These are phyloP conservation scores for Aspergillus felis DNA, from an alignment of 2,329 filamentous ascomycete genomes.

Conservation along the genomic window DNA sequence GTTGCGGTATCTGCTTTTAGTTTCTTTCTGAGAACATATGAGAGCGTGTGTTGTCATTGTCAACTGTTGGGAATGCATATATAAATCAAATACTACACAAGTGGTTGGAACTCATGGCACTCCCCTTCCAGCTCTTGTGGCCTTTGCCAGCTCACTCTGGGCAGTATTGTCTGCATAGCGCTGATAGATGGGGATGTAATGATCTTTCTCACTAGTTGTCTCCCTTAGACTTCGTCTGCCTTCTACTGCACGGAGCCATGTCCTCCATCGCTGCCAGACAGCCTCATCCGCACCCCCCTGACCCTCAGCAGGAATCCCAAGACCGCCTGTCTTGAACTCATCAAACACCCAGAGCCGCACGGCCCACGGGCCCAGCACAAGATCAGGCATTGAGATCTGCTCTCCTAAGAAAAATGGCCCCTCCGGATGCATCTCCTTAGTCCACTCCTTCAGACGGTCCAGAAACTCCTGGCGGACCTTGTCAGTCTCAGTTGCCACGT, in stretches of 20 bases:
- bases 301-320: constrained; percentile 48
- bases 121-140: constrained; percentile 58
- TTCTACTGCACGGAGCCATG: constrained; percentile 60
- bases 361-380: constrained; percentile 70
- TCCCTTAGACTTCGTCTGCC: constrained; percentile 60
- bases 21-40: no score
- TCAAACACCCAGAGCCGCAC: constrained; percentile 70
- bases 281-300: constrained; percentile 51
- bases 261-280: constrained; percentile 62
- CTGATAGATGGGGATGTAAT: constrained; percentile 66
- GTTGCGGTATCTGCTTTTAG: no score
- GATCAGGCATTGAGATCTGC: constrained; percentile 63
- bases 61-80: no score
- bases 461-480: constrained; percentile 58
- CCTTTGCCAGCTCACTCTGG: constrained; percentile 58
- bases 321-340: constrained; percentile 61
- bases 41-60: no score
- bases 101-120: constrained; percentile 50
- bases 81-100: not conserved
- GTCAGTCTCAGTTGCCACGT: constrained; percentile 40
- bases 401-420: constrained; percentile 67
- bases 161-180: constrained; percentile 64
- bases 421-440: constrained; percentile 55
- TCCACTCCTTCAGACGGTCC: constrained; percentile 56
- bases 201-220: constrained; percentile 64